Conservation (phyloP, 768 basidiomycete genomes). For the Pulveroboletus sp. region DNA sequence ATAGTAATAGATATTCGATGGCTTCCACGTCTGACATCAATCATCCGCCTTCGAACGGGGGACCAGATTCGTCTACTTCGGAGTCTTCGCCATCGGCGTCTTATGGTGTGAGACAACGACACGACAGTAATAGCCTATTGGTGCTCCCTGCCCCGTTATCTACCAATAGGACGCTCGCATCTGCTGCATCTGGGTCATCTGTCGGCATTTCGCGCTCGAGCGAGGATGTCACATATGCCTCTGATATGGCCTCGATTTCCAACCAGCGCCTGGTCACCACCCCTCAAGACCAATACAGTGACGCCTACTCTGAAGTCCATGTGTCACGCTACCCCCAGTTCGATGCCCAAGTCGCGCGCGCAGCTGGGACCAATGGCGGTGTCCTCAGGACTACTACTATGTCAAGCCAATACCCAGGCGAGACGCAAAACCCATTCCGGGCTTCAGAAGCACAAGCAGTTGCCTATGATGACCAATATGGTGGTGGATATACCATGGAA, state of each 20-base stretch:
- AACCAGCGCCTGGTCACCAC: slow-evolving; percentile 40
- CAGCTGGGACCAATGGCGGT: slow-evolving; percentile 33
- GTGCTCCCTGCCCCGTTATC: slow-evolving; percentile 75
- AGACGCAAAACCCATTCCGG: slow-evolving; percentile 57
- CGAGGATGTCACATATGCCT: slow-evolving; percentile 35
- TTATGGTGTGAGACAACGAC: slow-evolving; percentile 46
- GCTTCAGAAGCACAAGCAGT: slow-evolving; percentile 39
- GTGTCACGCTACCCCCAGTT: slow-evolving; percentile 28
- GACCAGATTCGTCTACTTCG: slow-evolving; percentile 54
- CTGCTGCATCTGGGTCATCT: slow-evolving; percentile 39
- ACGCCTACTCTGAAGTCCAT: slow-evolving; percentile 21
- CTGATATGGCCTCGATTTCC: slow-evolving; percentile 35
- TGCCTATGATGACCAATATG: slow-evolving; percentile 36
- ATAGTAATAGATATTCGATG: slow-evolving; percentile 64
- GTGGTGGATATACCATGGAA: slow-evolving; percentile 30
- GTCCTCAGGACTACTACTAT: slow-evolving; percentile 38
- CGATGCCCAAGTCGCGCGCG: slow-evolving; percentile 39
- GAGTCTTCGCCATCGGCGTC: slow-evolving; percentile 44
- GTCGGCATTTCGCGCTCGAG: slow-evolving; percentile 41
- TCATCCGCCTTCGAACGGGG: slow-evolving; percentile 45
- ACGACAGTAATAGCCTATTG: slow-evolving; percentile 66
- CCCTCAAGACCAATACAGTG: slow-evolving; percentile 32
- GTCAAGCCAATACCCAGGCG: slow-evolving; percentile 39
- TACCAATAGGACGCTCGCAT: slow-evolving; percentile 48
- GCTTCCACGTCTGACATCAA: slow-evolving; percentile 76